Evolutionary conservation across 2,329 filamentous ascomycete species (phyloP), one percentile per base, ranked within the genome.

Genomic region (Beauveria sp.): DNA sequence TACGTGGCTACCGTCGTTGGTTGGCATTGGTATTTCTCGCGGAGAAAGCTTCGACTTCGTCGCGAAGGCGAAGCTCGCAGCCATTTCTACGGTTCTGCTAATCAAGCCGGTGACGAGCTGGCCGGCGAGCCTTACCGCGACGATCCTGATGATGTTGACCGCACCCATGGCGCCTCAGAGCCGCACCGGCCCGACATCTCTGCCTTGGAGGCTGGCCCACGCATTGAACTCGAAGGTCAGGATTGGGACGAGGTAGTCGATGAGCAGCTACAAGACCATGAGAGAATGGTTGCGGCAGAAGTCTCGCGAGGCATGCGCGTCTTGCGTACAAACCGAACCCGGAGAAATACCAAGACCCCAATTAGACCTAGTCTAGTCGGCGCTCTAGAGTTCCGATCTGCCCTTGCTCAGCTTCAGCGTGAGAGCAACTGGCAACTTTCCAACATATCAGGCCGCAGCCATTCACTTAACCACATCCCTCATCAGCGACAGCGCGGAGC

Each of bases 331-430:
- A 77, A 79, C 37, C 80, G 84, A 52, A 81, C 81, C 50, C 83
- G 86, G 64, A 85, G 88, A 66, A 88, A 87, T 65, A 91, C 91
- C 2, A 83, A 92, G 63, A 93, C 87, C 7, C 89, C 92, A 0
- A 97, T 99, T 64, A 84, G 94, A 48, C 93, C 94, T 1, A 97
- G 94, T 77, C 78, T 99, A 52, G 88, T 99, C 3, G 94, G 94
- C 48, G 94, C 91, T 9, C 79, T 99, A 61, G 94, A 99, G 74
- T 99, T 99, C 68, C 84, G 92, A 67, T 93, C 93, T 2, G 88
- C 96, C 3, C 78, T 99, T 51, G 88, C 90, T n/a, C 92, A 92
- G 3, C 76, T 99, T 61, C 87, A 96, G 68, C 89, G 87, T 65
- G 90, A 91, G 61, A 85, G 90, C 69, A 94, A 91, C 65, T 84